Conservation (phyloP, 2,329 filamentous ascomycete genomes). For the Diaporthe sp. region DNA sequence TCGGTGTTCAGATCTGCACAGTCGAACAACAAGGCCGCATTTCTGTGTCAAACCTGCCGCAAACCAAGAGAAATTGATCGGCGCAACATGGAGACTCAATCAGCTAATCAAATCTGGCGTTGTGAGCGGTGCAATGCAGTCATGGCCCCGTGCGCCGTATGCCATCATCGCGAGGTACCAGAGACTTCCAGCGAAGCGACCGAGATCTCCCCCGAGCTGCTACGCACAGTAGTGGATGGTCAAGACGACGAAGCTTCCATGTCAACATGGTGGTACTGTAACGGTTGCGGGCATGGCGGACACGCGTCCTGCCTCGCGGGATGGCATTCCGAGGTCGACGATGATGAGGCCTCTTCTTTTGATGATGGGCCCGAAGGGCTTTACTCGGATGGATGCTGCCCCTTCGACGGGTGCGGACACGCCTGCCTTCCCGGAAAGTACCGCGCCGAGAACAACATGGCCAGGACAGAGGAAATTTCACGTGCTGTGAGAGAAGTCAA, state of each 20-base stretch:
- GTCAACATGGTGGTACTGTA: conserved; percentile 74
- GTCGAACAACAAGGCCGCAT: conserved; percentile 66
- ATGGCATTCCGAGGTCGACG: conserved; percentile 65
- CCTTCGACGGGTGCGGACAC: conserved; percentile 75
- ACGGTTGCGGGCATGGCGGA: conserved; percentile 73
- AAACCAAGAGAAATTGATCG: conserved; percentile 70
- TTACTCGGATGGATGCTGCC: conserved; percentile 70
- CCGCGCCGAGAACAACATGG: conserved; percentile 61
- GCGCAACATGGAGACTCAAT: conserved; percentile 49
- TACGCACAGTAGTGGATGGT: not conserved
- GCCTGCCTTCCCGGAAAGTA: conserved; percentile 72
- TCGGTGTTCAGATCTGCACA: conserved; percentile 68
- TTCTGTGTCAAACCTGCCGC: conserved; percentile 68
- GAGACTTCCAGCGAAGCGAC: conserved; percentile 49
- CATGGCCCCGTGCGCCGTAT: conserved; percentile 72
- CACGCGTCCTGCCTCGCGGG: conserved; percentile 71
- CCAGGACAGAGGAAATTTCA: conserved; percentile 66
- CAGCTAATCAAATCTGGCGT: conserved; percentile 62
- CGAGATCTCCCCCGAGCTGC: conserved; percentile 17
- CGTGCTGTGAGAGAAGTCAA: conserved; percentile 60
- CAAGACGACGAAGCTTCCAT: conserved; percentile 47
- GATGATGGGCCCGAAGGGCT: conserved; percentile 35
- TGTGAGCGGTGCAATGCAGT: conserved; percentile 69
- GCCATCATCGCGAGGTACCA: conserved; percentile 65
- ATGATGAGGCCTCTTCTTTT: conserved; percentile 45